Percentiles rank a stretch among this genome's conserved stretches.
Evolutionary conservation across 73 alveolate species (phyloP).

Genomic region (Uronychia setigera): DNA sequence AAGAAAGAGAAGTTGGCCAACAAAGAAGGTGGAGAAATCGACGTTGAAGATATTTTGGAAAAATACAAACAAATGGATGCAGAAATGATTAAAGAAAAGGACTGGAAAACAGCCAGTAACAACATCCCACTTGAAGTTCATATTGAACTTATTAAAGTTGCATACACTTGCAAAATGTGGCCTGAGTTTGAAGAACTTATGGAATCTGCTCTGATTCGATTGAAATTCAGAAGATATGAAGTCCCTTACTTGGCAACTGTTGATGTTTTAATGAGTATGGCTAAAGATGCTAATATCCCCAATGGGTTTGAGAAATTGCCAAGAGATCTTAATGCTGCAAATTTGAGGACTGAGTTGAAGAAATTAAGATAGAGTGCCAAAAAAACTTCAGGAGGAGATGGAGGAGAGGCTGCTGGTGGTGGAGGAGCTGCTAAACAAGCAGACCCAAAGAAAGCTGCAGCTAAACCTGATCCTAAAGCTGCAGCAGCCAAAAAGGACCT

Average conservation of each 20-base stretch:
- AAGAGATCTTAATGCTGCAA: slow-evolving; percentile 90
- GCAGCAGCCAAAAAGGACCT: slow-evolving; percentile 25
- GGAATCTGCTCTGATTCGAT: slow-evolving; percentile 88
- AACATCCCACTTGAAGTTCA: slow-evolving; percentile 96
- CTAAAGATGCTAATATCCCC: slow-evolving; percentile 94
- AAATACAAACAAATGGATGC: slow-evolving; percentile 87
- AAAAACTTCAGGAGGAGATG: slow-evolving; percentile 60
- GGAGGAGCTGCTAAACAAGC: slow-evolving; percentile 79
- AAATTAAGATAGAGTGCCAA: slow-evolving; percentile 71
- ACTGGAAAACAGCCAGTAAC: slow-evolving; percentile 88
- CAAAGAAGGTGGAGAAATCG: slow-evolving; percentile 78
- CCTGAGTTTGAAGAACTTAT: slow-evolving; percentile 81
- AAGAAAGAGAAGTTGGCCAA: slow-evolving; percentile 78
- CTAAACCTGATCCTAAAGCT: slow-evolving; percentile 60
- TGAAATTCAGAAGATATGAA: slow-evolving; percentile 93
- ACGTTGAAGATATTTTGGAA: slow-evolving; percentile 87
- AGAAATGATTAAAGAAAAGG: slow-evolving; percentile 89
- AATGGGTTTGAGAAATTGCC: slow-evolving; percentile 95
- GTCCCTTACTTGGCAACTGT: slow-evolving; percentile 93
- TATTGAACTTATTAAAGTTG: slow-evolving; percentile 87
- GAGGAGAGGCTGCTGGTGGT: slow-evolving; percentile 79
- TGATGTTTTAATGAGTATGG: slow-evolving; percentile 89
- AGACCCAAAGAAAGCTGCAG: slow-evolving; percentile 65
- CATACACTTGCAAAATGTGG: slow-evolving; percentile 91
- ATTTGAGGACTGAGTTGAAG: slow-evolving; percentile 86